Base-by-base conservation (phyloP, 768 basidiomycete genomes). In the Cantharellus anzutake region DNA sequence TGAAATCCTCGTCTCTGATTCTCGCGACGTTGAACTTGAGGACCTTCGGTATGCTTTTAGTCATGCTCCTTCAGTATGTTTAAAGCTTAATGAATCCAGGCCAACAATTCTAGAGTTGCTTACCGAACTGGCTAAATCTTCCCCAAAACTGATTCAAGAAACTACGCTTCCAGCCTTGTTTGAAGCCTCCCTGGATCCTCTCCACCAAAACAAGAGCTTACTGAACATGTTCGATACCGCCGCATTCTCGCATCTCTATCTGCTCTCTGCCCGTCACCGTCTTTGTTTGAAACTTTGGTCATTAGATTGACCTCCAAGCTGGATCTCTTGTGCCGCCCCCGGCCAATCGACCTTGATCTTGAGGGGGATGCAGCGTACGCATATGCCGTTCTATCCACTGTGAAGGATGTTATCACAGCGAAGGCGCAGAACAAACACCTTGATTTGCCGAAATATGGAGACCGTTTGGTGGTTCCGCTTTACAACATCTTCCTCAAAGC, bases 81-180 rank as follows among this genome's bases (percentile, higher is more conserved):
- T 41, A 14, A 7, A 38, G 41, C 5, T 5, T 37, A 37, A 20
- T 7, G 2, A 56, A 39, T 56, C 4, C 65, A 89, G 86, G 60
- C 75, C 78, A 52, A 75, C 76, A 11, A 72, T 79, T 16, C 70
- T 91, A 34, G 75, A 78, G 48, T 71, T 89, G 3, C 71, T 92
- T n/a, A 74, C 76, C 2, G 75, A 73, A 0, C 77, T 91, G 41
- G 78, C 88, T 3, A 63, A 71, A 20, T 69, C 70, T n/a, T 69
- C 81, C 2, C 79, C 90, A 5, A 73, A 73, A 16, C 79, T 83
- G 61, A 74, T 98, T 41, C 78, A 80, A 57, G 75, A 80, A 39
- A 80, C 81, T 60, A 89, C 84, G 0, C 78, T 98, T 2, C 92
- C 93, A 0, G 71, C 84, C 1, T 76, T 98, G 5, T 88, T 96